Evolutionary conservation across 805 yeast species (phyloP), one percentile per base, ranked within the genome.

Genomic region (Lipomyces japonicus): DNA sequence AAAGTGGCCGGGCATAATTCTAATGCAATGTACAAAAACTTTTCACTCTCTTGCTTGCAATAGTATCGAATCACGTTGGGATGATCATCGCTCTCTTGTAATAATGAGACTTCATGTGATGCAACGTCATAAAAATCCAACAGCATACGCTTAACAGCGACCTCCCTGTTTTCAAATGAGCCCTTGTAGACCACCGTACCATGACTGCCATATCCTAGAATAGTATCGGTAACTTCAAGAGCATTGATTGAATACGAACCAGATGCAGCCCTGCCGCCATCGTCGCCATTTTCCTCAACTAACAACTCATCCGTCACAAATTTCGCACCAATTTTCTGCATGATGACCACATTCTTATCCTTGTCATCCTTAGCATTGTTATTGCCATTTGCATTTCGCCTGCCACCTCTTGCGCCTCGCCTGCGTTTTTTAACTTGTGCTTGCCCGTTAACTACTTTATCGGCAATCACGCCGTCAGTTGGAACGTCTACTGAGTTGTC

Each of bases 121-220:
- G 97, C 97, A 50, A 91, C 80, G 62, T 93, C 97, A 67, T 86
- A 91, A 63, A 90, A 93, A 64, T 90, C 96, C 32, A 90, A 75
- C 46, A 93, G 71, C 95, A 93, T 86, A 61, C 97, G 72, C 66
- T 93, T 93, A 4, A 93, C 95, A 0, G 98, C 98, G 4, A 93
- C 98, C 1, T 95, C 96, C 49, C 98, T 75, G 59, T 81, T 83
- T 63, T 91, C 96, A 69, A 90, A 93, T 3, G 79, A 77, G 0
- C 98, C 98, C 63, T 83, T 80, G 64, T 81, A 88, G 1, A 93
- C 98, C 25, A 91, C 88, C 0, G 98, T 93, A 24, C 98, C 98
- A 60, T 90, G 96, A 0, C 96, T 87, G 1, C 98, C 98, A 65
- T 87, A 88, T 0, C 37, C 58, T 44, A 93, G 69, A n/a, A 89